phyloP scores from a whole-genome alignment of 352 stramenopile genomes.

The Thalassiosira oceanica region DNA sequence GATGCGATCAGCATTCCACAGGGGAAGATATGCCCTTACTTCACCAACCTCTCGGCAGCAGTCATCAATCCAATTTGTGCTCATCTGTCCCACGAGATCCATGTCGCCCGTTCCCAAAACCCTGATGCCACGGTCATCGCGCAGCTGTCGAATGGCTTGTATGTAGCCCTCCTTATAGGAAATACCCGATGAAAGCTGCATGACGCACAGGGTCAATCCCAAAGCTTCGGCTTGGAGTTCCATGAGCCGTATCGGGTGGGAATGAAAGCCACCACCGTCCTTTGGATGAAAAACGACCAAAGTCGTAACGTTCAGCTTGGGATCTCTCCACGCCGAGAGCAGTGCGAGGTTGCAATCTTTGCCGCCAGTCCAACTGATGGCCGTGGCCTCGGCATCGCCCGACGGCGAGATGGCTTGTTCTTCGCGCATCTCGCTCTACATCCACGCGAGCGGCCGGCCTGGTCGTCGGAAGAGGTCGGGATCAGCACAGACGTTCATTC shows the following conservation, averaged over 20 bases:
- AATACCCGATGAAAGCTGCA: slow-evolving; percentile 19
- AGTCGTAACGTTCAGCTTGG: slow-evolving; percentile 30
- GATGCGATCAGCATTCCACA: slow-evolving; percentile 53
- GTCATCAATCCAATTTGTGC: slow-evolving; percentile 58
- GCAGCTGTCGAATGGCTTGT: slow-evolving; percentile 32
- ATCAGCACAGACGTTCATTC: no score
- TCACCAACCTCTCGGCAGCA: slow-evolving; percentile 36
- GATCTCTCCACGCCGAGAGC: slow-evolving; percentile 26
- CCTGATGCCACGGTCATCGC: slow-evolving; percentile 45
- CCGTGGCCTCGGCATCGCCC: slow-evolving; percentile 39
- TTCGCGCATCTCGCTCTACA: no score
- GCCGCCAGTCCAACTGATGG: slow-evolving; percentile 65
- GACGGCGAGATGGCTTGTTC: no score
- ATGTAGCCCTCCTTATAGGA: slow-evolving; percentile 62
- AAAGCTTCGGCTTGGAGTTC: slow-evolving; percentile 48
- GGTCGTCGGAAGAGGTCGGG: no score
- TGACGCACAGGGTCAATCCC: slow-evolving; percentile 23
- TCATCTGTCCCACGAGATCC: slow-evolving; percentile 57
- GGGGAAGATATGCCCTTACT: slow-evolving; percentile 40
- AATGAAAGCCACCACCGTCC: slow-evolving; percentile 34
- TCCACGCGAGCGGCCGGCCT: no score
- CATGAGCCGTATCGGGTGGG: slow-evolving; percentile 61
- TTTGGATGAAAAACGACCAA: slow-evolving; percentile 35
- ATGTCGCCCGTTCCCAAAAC: slow-evolving; percentile 68
- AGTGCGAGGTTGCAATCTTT: slow-evolving; percentile 71